Percentiles rank a stretch among this genome's conserved stretches.
phyloP scores from a whole-genome alignment of 768 basidiomycete species.

The Mycena galopus region DNA sequence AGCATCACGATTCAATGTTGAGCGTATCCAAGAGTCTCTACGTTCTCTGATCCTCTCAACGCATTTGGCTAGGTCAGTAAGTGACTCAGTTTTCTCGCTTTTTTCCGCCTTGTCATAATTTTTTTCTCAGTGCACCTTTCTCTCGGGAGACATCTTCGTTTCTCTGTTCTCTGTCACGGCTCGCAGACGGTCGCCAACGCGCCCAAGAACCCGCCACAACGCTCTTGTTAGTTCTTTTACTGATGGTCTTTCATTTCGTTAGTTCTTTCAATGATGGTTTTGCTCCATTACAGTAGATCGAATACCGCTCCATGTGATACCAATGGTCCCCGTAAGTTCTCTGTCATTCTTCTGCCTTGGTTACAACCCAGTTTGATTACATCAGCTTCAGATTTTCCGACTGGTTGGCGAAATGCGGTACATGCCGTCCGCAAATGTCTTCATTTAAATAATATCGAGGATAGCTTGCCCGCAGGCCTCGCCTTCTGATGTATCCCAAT shows the following conservation, averaged over 20 bases:
- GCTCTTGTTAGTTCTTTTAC: conserved; percentile 19
- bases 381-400: conserved; percentile 38
- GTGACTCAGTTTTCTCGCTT: neutral
- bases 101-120: neutral
- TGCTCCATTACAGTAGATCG: conserved; percentile 15
- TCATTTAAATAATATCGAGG: conserved; percentile 23
- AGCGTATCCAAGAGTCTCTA: neutral
- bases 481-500: conserved; percentile 44
- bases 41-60: neutral
- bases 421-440: conserved; percentile 28
- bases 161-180: neutral
- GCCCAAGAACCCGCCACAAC: conserved; percentile 1
- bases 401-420: conserved; percentile 31
- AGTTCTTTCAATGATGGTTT: conserved; percentile 28
- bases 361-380: conserved; percentile 35
- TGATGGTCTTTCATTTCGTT: conserved; percentile 21
- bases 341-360: conserved; percentile 36
- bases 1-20: conserved; percentile 16
- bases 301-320: conserved; percentile 34
- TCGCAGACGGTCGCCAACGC: neutral
- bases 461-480: conserved; percentile 1
- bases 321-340: conserved; percentile 34
- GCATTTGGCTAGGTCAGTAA: conserved; percentile 19
- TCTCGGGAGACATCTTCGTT: neutral
- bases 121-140: neutral